Evolutionary conservation across 2,329 filamentous ascomycete species (phyloP), one percentile per base, ranked within the genome.

Genomic region (Diaporthe humulicola): DNA sequence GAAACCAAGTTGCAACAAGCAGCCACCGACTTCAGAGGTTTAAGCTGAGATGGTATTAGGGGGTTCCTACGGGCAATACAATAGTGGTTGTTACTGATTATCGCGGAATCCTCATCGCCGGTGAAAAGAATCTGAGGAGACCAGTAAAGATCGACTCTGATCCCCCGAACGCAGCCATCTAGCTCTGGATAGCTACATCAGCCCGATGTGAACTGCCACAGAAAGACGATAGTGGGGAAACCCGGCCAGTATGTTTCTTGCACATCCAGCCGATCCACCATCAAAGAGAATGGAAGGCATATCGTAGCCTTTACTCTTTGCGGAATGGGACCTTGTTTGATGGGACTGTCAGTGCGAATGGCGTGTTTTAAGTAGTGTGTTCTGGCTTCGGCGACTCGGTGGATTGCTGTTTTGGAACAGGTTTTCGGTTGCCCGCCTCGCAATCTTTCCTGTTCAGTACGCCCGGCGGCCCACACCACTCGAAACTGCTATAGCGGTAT

Each of bases 1-100:
- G 52, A 81, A 50, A 82, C 81, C 0, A 73, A 76, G n/a, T 36
- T 77, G 66, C 82, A 84, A 70, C 82, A 84, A 67, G 74, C 77
- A 0, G 71, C 78, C 2, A 83, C 82, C 2, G 82, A 83, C 67
- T 79, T 80, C 73, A 64, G 75, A 33, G 64, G 8, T 3, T 2
- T 28, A 4, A 5, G 8, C 30, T 69, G 17, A 54, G 45, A 17
- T 4, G 8, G 1, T 1, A 12, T 1, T 25, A 2, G 4, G 14
- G 33, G 8, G 3, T 8, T 8, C 2, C 5, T n/a, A 25, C 14
- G 25, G 40, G 33, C 30, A 15, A 17, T n/a, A n/a, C 12, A 28
- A 30, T 15, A 14, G 5, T 3, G n/a, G 8, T 1, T 3, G 2
- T 19, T 28, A 2, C 12, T 22, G 6, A 22, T 42, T 7, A 9